phyloP scores from a whole-genome alignment of 139 green algal species.

The Asterochloris erici region DNA sequence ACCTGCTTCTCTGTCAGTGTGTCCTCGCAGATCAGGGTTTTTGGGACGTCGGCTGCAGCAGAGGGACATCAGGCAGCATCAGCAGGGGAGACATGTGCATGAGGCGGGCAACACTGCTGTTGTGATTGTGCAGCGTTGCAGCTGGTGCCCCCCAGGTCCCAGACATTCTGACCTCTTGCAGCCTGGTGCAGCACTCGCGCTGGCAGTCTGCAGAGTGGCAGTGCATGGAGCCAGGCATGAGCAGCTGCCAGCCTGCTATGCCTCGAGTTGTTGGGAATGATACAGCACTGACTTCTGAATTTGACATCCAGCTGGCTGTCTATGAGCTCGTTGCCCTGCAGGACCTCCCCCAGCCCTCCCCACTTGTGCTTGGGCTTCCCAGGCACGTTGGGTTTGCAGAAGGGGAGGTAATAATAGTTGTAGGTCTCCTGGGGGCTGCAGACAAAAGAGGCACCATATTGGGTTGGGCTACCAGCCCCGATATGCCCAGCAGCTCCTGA shows the following conservation, averaged over 20 bases:
- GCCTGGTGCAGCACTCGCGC: background rate
- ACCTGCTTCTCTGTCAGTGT: conserved; percentile 57
- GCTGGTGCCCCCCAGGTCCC: background rate
- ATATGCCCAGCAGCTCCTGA: too few relatives aligned
- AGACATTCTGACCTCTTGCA: background rate
- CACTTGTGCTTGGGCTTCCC: conserved; percentile 76
- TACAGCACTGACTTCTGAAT: conserved; percentile 58
- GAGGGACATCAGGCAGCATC: background rate
- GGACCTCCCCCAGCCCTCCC: conserved; percentile 92
- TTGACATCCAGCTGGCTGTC: conserved; percentile 84
- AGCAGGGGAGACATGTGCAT: background rate
- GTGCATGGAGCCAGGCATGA: background rate
- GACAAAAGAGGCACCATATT: too few relatives aligned
- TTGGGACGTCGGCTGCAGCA: conserved; percentile 54
- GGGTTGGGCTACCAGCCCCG: too few relatives aligned
- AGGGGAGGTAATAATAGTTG: conserved; percentile 96
- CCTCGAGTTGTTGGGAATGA: background rate
- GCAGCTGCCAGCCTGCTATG: background rate
- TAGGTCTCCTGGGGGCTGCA: conserved; percentile 90
- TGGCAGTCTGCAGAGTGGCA: background rate
- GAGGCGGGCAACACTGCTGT: background rate
- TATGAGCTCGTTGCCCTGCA: conserved; percentile 97
- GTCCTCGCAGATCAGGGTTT: conserved; percentile 70
- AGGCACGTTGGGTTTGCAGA: conserved; percentile 66
- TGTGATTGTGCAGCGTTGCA: background rate